Conservation (phyloP, 2,329 filamentous ascomycete species). For the Botrytis squamosa region DNA sequence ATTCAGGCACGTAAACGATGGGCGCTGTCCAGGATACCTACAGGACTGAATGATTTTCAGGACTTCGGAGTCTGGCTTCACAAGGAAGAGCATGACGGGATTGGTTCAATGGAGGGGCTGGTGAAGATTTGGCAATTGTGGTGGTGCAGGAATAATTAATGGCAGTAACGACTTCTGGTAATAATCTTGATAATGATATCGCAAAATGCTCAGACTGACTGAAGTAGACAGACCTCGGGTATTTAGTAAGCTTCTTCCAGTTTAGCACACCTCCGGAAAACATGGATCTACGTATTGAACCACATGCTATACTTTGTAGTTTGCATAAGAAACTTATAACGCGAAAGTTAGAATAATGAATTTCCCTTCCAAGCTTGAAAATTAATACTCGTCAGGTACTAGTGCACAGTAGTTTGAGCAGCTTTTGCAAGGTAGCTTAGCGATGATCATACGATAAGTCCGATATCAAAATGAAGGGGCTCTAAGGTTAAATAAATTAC, state of each 20-base stretch:
- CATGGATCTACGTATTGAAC: background rate
- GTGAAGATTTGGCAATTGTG: background rate
- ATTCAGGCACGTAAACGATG: background rate
- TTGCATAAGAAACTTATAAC: background rate
- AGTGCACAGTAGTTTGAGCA: no score
- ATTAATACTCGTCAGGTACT: background rate
- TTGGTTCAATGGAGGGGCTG: background rate
- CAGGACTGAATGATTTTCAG: background rate
- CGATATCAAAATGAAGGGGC: conserved; percentile 3
- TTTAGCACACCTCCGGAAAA: background rate
- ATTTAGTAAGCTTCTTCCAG: background rate
- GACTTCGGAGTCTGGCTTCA: background rate
- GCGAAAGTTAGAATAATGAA: background rate
- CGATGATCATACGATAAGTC: background rate
- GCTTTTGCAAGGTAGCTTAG: background rate
- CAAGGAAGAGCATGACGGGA: background rate
- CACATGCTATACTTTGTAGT: background rate
- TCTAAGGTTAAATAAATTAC: background rate
- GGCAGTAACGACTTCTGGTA: conserved; percentile 4
- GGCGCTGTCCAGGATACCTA: conserved; percentile 8
- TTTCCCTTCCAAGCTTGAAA: background rate
- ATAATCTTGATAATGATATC: background rate
- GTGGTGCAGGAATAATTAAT: background rate
- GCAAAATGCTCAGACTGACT: background rate
- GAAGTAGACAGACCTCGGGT: background rate